Evolutionary conservation across 148 eudicot genomes (phyloP).

Genomic region (Amaranthus palmeri): DNA sequence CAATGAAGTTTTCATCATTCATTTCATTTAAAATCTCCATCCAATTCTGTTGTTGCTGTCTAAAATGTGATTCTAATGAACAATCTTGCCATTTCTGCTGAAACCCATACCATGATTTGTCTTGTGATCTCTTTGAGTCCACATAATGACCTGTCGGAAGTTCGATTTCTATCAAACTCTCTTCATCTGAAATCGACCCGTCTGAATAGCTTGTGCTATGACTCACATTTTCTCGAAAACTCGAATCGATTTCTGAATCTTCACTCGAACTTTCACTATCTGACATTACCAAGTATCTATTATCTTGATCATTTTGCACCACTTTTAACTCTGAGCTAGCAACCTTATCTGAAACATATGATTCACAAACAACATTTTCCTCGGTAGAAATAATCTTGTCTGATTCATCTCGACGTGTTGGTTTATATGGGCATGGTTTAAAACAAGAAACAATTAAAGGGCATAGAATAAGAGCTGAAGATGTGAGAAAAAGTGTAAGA

Average conservation of each 20-base stretch:
- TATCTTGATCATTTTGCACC: conserved; percentile 5
- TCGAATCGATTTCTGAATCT: conserved; percentile 53
- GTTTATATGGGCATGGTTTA: background rate
- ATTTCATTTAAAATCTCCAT: conserved; percentile 47
- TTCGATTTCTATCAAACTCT: conserved; percentile 76
- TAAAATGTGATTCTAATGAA: conserved; percentile 27
- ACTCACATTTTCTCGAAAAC: conserved; percentile 22
- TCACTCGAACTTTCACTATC: conserved; percentile 50
- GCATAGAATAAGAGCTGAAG: conserved; percentile 28
- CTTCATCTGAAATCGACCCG: conserved; percentile 83
- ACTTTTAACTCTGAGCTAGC: background rate
- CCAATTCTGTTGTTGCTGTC: conserved; percentile 19
- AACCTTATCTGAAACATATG: too few species aligned
- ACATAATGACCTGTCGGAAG: conserved; percentile 63
- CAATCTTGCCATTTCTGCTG: conserved; percentile 35
- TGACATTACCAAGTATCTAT: conserved; percentile 20
- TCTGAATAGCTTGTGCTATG: conserved; percentile 35
- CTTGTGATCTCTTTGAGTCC: conserved; percentile 24
- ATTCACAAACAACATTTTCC: too few species aligned
- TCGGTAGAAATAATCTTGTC: too few species aligned
- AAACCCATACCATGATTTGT: conserved; percentile 16
- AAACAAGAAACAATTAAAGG: conserved; percentile 24
- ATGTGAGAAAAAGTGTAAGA: conserved; percentile 28
- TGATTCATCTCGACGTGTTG: conserved; percentile 7
- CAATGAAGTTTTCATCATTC: conserved; percentile 81